phyloP scores from a whole-genome alignment of 257 asterid species.

The Cinchona pubescens region DNA sequence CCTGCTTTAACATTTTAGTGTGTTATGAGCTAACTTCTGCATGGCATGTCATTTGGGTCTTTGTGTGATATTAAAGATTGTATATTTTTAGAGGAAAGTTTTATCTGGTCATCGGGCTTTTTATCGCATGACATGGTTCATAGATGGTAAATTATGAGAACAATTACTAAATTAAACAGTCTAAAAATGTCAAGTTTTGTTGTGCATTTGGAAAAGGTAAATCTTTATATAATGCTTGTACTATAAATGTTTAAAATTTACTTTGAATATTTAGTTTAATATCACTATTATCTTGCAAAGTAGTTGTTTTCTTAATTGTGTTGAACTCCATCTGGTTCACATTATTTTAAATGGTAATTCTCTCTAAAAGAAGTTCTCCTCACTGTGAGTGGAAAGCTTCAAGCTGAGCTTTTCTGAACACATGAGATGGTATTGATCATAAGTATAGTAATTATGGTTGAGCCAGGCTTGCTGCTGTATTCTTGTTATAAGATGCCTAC shows the following conservation, averaged over 20 bases:
- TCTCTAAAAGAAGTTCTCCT: background rate
- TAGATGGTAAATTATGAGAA: background rate
- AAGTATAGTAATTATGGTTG: background rate
- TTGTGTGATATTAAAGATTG: background rate
- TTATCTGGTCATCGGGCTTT: background rate
- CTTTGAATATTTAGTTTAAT: background rate
- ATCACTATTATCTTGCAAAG: background rate
- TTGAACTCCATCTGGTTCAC: no score
- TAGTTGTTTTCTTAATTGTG: background rate
- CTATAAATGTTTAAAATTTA: background rate
- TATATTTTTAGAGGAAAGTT: background rate
- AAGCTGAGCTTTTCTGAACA: background rate
- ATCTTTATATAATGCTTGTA: background rate
- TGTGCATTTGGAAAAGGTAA: background rate
- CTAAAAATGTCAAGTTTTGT: background rate
- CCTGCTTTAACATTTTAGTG: background rate
- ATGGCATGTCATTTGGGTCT: background rate
- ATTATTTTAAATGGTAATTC: background rate
- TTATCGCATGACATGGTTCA: background rate
- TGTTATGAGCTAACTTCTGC: background rate
- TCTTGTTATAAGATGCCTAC: background rate
- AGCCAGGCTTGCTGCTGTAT: background rate
- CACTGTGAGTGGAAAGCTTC: background rate
- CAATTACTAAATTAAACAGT: background rate
- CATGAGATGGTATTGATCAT: background rate